A percentile compares a stretch with the other conserved stretches of the same genome.
phyloP scores from a whole-genome alignment of 139 green algal species.

The Micractinium sp. region DNA sequence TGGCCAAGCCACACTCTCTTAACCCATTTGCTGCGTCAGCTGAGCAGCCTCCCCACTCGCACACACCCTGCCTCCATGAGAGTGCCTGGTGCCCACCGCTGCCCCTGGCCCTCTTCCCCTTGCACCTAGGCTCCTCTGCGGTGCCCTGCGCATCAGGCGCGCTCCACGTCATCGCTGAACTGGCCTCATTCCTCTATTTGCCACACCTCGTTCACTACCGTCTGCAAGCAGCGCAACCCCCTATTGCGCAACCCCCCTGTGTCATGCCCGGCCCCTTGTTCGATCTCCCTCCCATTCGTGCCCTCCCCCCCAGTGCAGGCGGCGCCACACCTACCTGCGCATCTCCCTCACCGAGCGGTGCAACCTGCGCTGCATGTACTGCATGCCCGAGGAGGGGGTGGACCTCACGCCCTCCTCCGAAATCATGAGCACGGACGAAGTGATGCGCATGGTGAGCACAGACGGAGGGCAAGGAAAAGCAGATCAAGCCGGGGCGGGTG shows the following conservation, averaged over 20 bases:
- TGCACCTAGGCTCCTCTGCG: not conserved
- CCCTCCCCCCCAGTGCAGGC: constrained; percentile 50
- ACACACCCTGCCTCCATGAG: not conserved
- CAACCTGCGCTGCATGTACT: constrained; percentile 99
- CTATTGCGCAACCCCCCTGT: not conserved
- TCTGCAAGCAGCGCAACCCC: not conserved
- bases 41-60: not conserved
- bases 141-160: too few relatives aligned
- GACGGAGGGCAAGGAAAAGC: too few relatives aligned
- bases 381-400: constrained; percentile 97
- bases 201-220: too few relatives aligned
- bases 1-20: too few relatives aligned
- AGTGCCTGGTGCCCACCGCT: not conserved
- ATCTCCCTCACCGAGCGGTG: constrained; percentile 98
- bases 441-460: constrained; percentile 75
- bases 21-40: not conserved
- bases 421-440: constrained; percentile 81
- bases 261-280: too few relatives aligned
- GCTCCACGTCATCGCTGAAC: not conserved
- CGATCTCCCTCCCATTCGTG: not conserved
- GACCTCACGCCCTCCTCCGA: constrained; percentile 78
- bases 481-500: too few relatives aligned
- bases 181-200: not conserved
- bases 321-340: constrained; percentile 94
- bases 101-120: not conserved